phyloP scores from a whole-genome alignment of 257 asterid genomes.

The Nicotiana tabacum region DNA sequence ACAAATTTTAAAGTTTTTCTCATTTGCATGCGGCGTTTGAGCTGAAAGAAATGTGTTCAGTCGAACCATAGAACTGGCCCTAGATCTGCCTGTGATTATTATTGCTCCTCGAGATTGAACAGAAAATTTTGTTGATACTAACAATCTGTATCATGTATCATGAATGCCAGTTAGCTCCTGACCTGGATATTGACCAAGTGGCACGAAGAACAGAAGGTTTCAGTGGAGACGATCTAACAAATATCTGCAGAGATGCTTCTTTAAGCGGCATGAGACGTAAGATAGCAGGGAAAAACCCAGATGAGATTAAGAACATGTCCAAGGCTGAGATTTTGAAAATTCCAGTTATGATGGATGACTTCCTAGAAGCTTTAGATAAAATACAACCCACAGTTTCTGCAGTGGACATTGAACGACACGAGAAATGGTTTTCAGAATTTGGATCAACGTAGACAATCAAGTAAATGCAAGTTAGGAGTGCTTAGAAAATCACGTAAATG shows the following conservation, averaged over 20 bases:
- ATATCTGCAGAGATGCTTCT: conserved; percentile 86
- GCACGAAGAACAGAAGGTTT: conserved; percentile 87
- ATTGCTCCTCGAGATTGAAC: not conserved
- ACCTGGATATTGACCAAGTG: conserved; percentile 78
- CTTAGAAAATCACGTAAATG: not conserved
- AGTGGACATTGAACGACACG: conserved; percentile 76
- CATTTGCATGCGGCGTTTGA: no score
- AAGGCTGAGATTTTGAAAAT: conserved; percentile 53
- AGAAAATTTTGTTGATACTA: not conserved
- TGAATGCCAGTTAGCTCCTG: conserved; percentile 60
- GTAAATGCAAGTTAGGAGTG: not conserved
- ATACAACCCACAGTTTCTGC: conserved; percentile 95
- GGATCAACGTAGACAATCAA: conserved; percentile 55
- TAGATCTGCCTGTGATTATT: not conserved
- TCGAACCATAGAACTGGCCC: not conserved
- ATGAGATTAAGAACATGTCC: conserved; percentile 75
- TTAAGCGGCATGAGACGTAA: conserved; percentile 80
- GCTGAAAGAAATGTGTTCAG: not conserved
- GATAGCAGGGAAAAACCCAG: conserved; percentile 72
- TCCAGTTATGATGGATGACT: conserved; percentile 57
- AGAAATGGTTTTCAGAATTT: conserved; percentile 84
- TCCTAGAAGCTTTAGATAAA: conserved; percentile 66
- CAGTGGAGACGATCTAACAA: conserved; percentile 91
- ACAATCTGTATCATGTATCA: no score
- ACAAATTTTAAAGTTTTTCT: no score